A percentile compares a stretch with the other conserved stretches of the same genome.
phyloP scores from a whole-genome alignment of 129 eudicot genomes.

The Artemisia annua region DNA sequence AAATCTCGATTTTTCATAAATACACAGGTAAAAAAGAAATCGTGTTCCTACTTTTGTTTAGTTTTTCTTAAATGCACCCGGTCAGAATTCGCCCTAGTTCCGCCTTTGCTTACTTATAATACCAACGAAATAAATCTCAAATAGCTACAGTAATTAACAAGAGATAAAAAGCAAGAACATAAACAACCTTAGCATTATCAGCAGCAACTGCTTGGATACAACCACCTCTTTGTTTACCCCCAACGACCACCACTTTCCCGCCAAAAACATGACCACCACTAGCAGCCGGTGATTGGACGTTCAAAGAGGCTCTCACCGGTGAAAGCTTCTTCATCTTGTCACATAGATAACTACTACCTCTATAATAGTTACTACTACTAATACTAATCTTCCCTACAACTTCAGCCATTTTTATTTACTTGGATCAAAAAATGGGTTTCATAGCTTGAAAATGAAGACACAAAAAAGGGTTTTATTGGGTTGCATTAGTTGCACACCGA shows the following conservation, averaged over 20 bases:
- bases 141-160: neutral
- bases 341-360: neutral
- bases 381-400: conserved; percentile 18
- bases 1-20: too few relatives aligned
- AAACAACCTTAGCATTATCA: neutral
- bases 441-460: conserved; percentile 14
- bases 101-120: too few relatives aligned
- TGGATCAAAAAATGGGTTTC: neutral
- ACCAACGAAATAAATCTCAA: neutral
- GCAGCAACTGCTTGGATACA: conserved; percentile 6
- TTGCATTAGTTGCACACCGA: conserved; percentile 8
- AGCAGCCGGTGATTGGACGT: conserved; percentile 19
- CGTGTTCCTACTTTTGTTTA: too few relatives aligned
- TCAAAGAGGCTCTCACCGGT: conserved; percentile 23
- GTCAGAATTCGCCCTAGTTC: too few relatives aligned
- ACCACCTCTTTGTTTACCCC: conserved; percentile 7
- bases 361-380: conserved; percentile 8
- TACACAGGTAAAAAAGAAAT: too few relatives aligned
- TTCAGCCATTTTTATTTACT: conserved; percentile 14
- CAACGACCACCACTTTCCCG: neutral
- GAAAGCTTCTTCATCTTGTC: conserved; percentile 13
- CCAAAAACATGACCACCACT: conserved; percentile 1
- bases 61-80: too few relatives aligned
- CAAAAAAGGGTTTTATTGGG: conserved; percentile 14
- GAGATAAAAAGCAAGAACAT: neutral